A percentile compares a stretch with the other conserved stretches of the same genome.
phyloP scores from a whole-genome alignment of 2,329 filamentous ascomycete genomes.

The Paecilomyces variotii region DNA sequence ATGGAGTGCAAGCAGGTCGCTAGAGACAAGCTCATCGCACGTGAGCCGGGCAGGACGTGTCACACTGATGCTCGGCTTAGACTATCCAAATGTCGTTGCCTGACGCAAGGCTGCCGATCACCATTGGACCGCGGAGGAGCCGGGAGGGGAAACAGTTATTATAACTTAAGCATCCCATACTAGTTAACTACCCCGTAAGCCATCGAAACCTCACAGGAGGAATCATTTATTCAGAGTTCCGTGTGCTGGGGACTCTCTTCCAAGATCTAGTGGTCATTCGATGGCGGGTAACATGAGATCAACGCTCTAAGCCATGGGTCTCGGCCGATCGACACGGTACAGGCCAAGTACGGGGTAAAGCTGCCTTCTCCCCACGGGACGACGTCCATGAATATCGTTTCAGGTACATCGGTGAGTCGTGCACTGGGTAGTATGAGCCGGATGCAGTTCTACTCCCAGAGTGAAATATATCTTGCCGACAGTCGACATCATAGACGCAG shows the following conservation, averaged over 20 bases:
- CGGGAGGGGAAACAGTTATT: background rate
- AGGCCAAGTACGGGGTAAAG: background rate
- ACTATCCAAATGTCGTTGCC: background rate
- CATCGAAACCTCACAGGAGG: background rate
- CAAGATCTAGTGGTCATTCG: background rate
- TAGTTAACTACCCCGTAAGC: background rate
- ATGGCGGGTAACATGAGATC: background rate
- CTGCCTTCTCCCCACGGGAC: background rate
- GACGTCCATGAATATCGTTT: background rate
- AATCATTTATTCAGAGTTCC: background rate
- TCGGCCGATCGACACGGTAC: background rate
- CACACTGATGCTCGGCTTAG: background rate
- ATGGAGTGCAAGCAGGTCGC: background rate
- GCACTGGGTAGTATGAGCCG: too few species aligned
- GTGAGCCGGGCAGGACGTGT: background rate
- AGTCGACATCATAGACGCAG: too few species aligned
- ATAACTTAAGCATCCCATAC: background rate
- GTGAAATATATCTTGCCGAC: too few species aligned
- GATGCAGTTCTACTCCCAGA: too few species aligned
- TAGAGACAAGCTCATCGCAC: background rate
- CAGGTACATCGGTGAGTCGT: too few species aligned
- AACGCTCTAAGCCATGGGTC: background rate
- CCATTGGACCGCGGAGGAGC: background rate
- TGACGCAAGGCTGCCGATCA: background rate
- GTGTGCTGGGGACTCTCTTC: background rate